A percentile compares a stretch with the other conserved stretches of the same genome.
Conservation (phyloP, 202 grass and related monocot species). For the Setaria viridis region DNA sequence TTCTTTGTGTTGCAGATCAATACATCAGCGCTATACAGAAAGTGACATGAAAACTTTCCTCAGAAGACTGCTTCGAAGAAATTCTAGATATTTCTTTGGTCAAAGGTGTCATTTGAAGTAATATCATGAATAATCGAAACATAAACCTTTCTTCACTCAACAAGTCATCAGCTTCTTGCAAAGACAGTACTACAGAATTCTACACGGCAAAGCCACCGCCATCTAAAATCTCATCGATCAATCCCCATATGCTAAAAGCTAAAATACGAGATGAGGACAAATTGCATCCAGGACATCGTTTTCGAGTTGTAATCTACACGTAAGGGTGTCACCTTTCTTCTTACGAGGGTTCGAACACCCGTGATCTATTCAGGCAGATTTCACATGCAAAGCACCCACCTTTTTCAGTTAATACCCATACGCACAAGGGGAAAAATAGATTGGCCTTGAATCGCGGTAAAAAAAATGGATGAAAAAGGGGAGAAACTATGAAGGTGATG, state of each 20-base stretch:
- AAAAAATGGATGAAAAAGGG: neutral
- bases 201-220: slow-evolving; percentile 34
- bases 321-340: slow-evolving; percentile 10
- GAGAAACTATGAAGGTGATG: neutral
- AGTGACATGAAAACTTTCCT: slow-evolving; percentile 32
- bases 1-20: slow-evolving; percentile 9
- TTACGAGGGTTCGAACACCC: slow-evolving; percentile 17
- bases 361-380: slow-evolving; percentile 20
- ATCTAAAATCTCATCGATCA: neutral
- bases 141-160: neutral
- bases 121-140: slow-evolving; percentile 9
- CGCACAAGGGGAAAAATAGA: neutral
- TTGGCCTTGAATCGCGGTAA: slow-evolving; percentile 4
- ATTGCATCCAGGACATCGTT: slow-evolving; percentile 43
- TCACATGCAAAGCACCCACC: slow-evolving; percentile 29
- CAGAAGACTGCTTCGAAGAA: slow-evolving; percentile 3
- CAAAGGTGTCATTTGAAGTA: neutral
- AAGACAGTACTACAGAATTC: slow-evolving; percentile 19
- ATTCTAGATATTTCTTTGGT: neutral
- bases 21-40: slow-evolving; percentile 1
- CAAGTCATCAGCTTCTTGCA: neutral
- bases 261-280: slow-evolving; percentile 37
- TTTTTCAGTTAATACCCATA: neutral
- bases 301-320: slow-evolving; percentile 43
- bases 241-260: slow-evolving; percentile 29